Conservation (phyloP, 202 grass and related monocot genomes). For the Panicum virgatum region DNA sequence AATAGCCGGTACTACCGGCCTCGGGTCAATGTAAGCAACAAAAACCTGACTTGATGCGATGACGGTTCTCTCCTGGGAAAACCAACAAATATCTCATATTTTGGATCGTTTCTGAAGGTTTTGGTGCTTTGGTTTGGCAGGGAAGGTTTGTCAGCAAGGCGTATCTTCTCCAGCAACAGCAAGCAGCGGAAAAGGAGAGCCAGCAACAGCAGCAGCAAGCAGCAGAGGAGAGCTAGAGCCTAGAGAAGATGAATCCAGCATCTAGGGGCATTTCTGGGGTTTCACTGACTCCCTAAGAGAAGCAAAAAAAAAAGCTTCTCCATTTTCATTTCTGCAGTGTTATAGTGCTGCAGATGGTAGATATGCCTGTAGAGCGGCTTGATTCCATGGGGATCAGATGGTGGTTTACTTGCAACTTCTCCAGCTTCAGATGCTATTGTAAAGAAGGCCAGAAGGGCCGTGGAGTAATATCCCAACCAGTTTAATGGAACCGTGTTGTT, state of each 20-base stretch:
- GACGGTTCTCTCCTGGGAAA: not conserved
- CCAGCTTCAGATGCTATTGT: slow-evolving; percentile 31
- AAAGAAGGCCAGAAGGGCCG: slow-evolving; percentile 13
- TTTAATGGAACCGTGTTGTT: slow-evolving; percentile 9
- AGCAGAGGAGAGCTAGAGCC: too few species aligned
- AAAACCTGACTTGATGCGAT: not conserved
- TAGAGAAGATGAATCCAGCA: slow-evolving; percentile 33
- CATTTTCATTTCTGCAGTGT: slow-evolving; percentile 17
- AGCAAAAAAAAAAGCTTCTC: slow-evolving; percentile 30
- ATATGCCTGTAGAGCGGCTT: slow-evolving; percentile 42
- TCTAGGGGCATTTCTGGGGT: slow-evolving; percentile 27
- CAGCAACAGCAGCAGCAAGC: too few species aligned
- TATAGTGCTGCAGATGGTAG: slow-evolving; percentile 35
- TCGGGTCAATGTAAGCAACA: slow-evolving; percentile 85
- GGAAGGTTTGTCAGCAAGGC: slow-evolving; percentile 82
- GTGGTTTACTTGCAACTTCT: not conserved
- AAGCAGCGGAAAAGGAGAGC: slow-evolving; percentile 49
- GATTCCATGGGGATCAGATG: slow-evolving; percentile 13
- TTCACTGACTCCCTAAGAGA: slow-evolving; percentile 5
- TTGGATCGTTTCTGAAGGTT: not conserved
- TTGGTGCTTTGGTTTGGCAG: slow-evolving; percentile 47
- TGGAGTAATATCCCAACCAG: slow-evolving; percentile 3
- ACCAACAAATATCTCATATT: not conserved
- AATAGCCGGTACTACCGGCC: slow-evolving; percentile 69
- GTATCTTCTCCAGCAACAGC: slow-evolving; percentile 55